Evolutionary conservation across 192 early-diverging fungal species (phyloP), one percentile per base, ranked within the genome.

Genomic region (Tieghemiomyces parasiticus): DNA sequence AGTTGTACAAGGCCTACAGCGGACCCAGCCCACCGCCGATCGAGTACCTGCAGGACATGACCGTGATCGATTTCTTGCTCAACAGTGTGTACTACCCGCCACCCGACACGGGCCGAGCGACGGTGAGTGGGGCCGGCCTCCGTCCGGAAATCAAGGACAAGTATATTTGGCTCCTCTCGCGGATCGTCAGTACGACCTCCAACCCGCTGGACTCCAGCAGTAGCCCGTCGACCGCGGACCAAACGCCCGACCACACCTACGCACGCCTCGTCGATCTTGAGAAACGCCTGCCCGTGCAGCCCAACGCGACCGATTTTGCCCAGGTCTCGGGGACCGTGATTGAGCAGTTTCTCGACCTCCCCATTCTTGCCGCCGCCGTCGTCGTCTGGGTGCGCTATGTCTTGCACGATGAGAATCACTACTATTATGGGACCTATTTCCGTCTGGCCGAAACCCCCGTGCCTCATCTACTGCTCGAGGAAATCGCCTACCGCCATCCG

Each of bases 401-500:
- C 29, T 66, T 84, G 12, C 74, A 63, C 19, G 78, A 84, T 38
- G 50, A 84, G 76, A 42, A 65, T 67, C 65, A 65, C 49, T 54
- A 65, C 13, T 89, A 77, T 68, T 87, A 83, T 61, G 78, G 79
- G 51, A 85, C 75, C 1, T 85, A 89, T 61, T 89, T 81, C 60
- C 75, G 77, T 59, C 73, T 71, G 30, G 72, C 74, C 10, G 81
- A 83, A 59, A 73, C 74, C 1, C 81, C 83, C 2, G 47, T 76
- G 0, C 78, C 81, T 25, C 72, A 83, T 61, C 60, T 83, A 16
- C 42, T 89, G 28, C 71, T 89, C n/a, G 87, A 89, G 53, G 87
- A 89, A 70, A 85, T 89, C 62, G 81, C 84, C 0, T 75, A 72
- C 58, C 74, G 79, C 30, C 86, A 89, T 61, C 81, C 80, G n/a